Conservation (phyloP, 257 asterid genomes). For the Perilla frutescens region DNA sequence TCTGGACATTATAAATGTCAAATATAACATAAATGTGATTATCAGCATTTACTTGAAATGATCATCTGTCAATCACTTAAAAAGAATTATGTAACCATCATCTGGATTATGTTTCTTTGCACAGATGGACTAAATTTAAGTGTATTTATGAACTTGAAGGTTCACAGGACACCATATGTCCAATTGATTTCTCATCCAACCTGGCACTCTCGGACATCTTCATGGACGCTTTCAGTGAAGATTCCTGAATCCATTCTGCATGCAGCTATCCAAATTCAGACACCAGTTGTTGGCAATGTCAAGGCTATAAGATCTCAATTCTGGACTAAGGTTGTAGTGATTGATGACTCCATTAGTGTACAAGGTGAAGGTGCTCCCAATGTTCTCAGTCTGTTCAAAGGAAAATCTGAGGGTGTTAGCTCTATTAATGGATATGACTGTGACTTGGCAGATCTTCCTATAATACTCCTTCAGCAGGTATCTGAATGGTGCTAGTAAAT, state of each 20-base stretch:
- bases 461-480: conserved; percentile 93
- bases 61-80: neutral
- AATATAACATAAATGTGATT: neutral
- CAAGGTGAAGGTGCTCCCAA: conserved; percentile 98
- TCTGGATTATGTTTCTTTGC: neutral
- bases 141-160: conserved; percentile 57
- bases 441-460: conserved; percentile 87
- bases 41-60: neutral
- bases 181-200: conserved; percentile 83
- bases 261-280: conserved; percentile 60
- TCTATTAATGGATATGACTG: conserved; percentile 76
- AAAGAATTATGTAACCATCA: neutral
- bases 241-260: conserved; percentile 80
- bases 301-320: conserved; percentile 68
- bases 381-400: conserved; percentile 85
- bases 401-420: conserved; percentile 56
- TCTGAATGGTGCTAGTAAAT: conserved; percentile 13
- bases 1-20: conserved; percentile 13
- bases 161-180: conserved; percentile 74
- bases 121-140: neutral
- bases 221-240: conserved; percentile 89
- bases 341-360: conserved; percentile 82
- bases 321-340: conserved; percentile 80
- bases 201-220: conserved; percentile 92
- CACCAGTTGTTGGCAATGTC: conserved; percentile 41